A percentile compares a stretch with the other conserved stretches of the same genome.
phyloP scores from a whole-genome alignment of 1,284 basidiomycete genomes.

The Cronartium ribicola region DNA sequence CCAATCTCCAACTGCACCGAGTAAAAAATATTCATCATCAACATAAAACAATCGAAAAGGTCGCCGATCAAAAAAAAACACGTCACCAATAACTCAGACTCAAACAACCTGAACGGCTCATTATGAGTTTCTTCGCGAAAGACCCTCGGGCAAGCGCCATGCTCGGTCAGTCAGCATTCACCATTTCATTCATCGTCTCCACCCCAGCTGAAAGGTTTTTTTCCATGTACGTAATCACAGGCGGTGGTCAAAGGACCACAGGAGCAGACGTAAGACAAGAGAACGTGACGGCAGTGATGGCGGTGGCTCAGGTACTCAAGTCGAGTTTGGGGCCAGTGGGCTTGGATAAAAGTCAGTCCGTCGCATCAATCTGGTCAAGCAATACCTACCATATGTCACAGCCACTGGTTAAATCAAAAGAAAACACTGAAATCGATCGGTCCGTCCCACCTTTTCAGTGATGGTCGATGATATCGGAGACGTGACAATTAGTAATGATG shows the following conservation, averaged over 20 bases:
- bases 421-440: constrained; percentile 27
- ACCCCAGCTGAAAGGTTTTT: constrained; percentile 31
- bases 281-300: constrained; percentile 82
- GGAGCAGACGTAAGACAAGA: constrained; percentile 46
- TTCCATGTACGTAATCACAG: constrained; percentile 42
- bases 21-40: too few species aligned
- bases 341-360: constrained; percentile 17
- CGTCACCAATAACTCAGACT: too few species aligned
- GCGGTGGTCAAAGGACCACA: constrained; percentile 43
- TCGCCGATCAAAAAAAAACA: too few species aligned
- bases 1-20: too few species aligned
- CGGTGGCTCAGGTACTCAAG: constrained; percentile 96
- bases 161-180: constrained; percentile 45
- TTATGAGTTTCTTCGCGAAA: constrained; percentile 44
- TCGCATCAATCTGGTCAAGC: constrained; percentile 63
- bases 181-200: constrained; percentile 39
- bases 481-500: constrained; percentile 99
- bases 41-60: too few species aligned
- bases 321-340: constrained; percentile 89
- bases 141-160: constrained; percentile 46
- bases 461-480: constrained; percentile 99
- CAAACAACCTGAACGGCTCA: neutral
- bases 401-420: constrained; percentile 20
- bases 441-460: constrained; percentile 55
- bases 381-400: constrained; percentile 50